A percentile compares a stretch with the other conserved stretches of the same genome.
phyloP scores from a whole-genome alignment of 805 yeast species.

The Saturnispora kantuleensis region DNA sequence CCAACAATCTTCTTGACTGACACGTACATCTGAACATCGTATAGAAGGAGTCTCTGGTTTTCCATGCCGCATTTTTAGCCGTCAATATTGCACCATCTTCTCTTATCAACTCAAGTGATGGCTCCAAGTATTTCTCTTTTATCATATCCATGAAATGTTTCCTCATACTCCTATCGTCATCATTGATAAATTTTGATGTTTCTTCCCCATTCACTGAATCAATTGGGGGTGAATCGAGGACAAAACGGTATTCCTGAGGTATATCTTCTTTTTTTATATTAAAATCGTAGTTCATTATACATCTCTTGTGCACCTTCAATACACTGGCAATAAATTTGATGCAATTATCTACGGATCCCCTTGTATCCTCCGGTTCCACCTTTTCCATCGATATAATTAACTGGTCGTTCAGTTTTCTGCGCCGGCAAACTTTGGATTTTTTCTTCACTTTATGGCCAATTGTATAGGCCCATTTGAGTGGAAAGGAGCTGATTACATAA shows the following conservation, averaged over 20 bases:
- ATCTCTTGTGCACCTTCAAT: not conserved
- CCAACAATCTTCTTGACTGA: conserved; percentile 1
- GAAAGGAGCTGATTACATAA: no score
- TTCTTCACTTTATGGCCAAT: no score
- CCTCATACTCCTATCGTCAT: conserved; percentile 3
- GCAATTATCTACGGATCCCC: not conserved
- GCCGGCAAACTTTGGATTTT: no score
- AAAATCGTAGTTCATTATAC: conserved; percentile 4
- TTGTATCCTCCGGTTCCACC: no score
- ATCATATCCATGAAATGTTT: conserved; percentile 2
- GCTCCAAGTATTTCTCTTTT: not conserved
- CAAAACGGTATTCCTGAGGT: not conserved
- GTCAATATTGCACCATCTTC: not conserved
- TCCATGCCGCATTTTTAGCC: conserved; percentile 8
- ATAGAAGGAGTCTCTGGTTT: conserved; percentile 7
- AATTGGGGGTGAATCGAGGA: conserved; percentile 1
- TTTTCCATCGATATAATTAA: no score
- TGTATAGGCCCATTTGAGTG: no score
- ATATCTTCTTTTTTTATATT: not conserved
- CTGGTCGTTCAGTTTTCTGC: no score
- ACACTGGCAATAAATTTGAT: conserved; percentile 1
- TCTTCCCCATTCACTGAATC: conserved; percentile 6
- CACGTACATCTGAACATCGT: conserved; percentile 7
- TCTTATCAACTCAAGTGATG: not conserved
- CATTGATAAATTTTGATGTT: conserved; percentile 4